These are phyloP conservation scores for Leucogyrophana mollusca DNA, from an alignment of 768 basidiomycete species.

Conservation along the genomic window DNA sequence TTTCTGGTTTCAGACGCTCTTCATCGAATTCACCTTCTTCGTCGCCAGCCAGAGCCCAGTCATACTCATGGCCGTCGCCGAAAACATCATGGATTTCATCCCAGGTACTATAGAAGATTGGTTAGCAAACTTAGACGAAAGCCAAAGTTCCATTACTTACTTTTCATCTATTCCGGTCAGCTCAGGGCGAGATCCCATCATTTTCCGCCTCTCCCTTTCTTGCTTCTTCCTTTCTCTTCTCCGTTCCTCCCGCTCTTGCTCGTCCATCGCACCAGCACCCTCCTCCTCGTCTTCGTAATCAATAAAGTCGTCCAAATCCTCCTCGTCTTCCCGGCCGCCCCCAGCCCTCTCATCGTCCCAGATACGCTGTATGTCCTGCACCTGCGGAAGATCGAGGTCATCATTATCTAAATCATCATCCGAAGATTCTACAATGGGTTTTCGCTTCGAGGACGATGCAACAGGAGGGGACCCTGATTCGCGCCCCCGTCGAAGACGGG, in stretches of 20 bases:
- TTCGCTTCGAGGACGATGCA: constrained; percentile 59
- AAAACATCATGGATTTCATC: constrained; percentile 96
- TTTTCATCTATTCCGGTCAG: constrained; percentile 79
- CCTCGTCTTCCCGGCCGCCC: constrained; percentile 49
- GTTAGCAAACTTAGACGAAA: constrained; percentile 9
- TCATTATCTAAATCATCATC: constrained; percentile 70
- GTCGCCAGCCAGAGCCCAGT: constrained; percentile 88
- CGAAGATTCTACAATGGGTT: constrained; percentile 63
- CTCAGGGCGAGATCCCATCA: constrained; percentile 64
- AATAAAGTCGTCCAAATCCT: constrained; percentile 74
- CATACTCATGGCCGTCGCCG: constrained; percentile 94
- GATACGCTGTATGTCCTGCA: constrained; percentile 57
- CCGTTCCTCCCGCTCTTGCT: constrained; percentile 73
- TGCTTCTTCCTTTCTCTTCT: constrained; percentile 62
- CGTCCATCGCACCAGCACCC: constrained; percentile 75
- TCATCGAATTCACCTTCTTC: constrained; percentile 55
- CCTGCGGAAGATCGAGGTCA: constrained; percentile 50
- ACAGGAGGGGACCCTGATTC: constrained; percentile 69
- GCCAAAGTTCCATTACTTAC: constrained; percentile 43
- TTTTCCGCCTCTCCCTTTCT: constrained; percentile 65
- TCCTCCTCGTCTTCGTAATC: constrained; percentile 81
- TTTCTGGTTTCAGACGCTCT: constrained; percentile 60
- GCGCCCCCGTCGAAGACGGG: constrained; percentile 70
- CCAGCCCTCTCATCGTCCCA: constrained; percentile 78
- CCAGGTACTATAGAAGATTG: constrained; percentile 67